phyloP scores from a whole-genome alignment of 73 alveolate species.

The Stentor roeselii region DNA sequence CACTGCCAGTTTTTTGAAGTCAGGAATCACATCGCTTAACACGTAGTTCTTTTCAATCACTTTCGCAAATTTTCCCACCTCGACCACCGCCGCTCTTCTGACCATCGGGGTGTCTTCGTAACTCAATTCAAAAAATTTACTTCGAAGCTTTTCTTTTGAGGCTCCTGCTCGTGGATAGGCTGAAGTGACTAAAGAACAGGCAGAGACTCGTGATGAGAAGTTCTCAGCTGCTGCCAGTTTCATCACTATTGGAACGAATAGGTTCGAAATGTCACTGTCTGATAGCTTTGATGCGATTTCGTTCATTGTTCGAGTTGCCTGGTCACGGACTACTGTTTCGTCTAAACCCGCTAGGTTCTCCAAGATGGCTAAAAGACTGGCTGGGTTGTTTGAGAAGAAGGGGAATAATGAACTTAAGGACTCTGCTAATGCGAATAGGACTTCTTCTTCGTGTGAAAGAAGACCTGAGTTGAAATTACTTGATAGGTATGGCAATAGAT shows the following conservation, averaged over 20 bases:
- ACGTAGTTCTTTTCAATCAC: conserved; percentile 86
- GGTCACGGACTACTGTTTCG: conserved; percentile 81
- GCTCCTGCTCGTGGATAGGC: conserved; percentile 87
- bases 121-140: conserved; percentile 91
- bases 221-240: conserved; percentile 87
- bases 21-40: conserved; percentile 82
- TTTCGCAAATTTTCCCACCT: conserved; percentile 89
- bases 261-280: conserved; percentile 66
- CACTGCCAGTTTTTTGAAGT: conserved; percentile 76
- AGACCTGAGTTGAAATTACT: conserved; percentile 36
- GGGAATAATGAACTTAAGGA: conserved; percentile 51
- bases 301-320: conserved; percentile 72
- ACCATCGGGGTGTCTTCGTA: conserved; percentile 98
- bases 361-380: conserved; percentile 43
- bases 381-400: conserved; percentile 36
- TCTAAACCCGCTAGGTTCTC: conserved; percentile 67
- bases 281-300: conserved; percentile 59
- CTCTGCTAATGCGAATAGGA: conserved; percentile 82
- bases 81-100: conserved; percentile 94
- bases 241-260: conserved; percentile 76
- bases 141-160: conserved; percentile 89
- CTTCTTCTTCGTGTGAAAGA: conserved; percentile 80
- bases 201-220: conserved; percentile 95
- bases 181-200: conserved; percentile 87
- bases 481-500: conserved; percentile 76